Conservation (phyloP, 2,329 filamentous ascomycete genomes). For the Dactylellina parvicollis region DNA sequence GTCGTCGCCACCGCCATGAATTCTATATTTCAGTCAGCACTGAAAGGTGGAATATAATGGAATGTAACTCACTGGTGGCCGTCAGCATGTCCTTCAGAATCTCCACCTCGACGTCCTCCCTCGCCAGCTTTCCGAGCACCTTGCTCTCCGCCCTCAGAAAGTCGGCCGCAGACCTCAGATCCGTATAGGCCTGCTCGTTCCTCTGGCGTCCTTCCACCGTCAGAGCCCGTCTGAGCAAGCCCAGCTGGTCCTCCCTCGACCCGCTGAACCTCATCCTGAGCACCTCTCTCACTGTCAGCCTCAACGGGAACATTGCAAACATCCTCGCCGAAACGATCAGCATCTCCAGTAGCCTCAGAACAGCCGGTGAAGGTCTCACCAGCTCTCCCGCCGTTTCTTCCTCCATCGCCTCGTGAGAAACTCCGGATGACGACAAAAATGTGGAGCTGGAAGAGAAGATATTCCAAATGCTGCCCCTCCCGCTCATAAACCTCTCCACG, state of each 20-base stretch:
- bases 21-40: constrained; percentile 52
- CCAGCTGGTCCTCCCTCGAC: constrained; percentile 37
- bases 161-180: constrained; percentile 48
- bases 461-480: constrained; percentile 22
- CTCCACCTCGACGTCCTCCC: constrained; percentile 74
- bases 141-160: constrained; percentile 60
- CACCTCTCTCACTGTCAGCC: constrained; percentile 40
- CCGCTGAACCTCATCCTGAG: constrained; percentile 47
- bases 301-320: constrained; percentile 42
- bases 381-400: constrained; percentile 29
- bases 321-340: constrained; percentile 20
- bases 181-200: constrained; percentile 55
- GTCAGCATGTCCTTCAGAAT: constrained; percentile 74
- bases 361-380: constrained; percentile 10
- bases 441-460: neutral
- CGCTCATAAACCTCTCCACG: constrained; percentile 26
- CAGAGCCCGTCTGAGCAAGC: constrained; percentile 29
- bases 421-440: no score
- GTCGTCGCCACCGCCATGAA: constrained; percentile 57
- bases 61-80: constrained; percentile 67
- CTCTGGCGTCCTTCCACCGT: constrained; percentile 37
- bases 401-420: neutral
- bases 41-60: neutral
- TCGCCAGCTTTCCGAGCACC: constrained; percentile 67
- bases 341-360: constrained; percentile 25